phyloP scores from a whole-genome alignment of 192 early-diverging fungal genomes.

The Spizellomyces sp. region DNA sequence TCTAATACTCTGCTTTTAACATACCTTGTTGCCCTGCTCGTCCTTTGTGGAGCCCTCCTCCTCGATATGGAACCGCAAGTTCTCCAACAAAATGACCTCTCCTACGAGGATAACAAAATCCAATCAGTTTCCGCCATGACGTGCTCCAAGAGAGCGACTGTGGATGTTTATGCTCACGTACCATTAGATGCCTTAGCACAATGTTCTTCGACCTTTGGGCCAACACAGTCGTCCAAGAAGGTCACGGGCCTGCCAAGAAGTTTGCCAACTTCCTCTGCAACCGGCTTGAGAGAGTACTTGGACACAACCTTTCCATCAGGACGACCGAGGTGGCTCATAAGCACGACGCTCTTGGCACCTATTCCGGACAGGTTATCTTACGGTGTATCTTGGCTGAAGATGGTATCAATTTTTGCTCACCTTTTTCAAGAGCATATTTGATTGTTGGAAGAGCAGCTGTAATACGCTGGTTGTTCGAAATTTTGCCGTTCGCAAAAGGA shows the following conservation, averaged over 20 bases:
- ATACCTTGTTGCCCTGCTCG: conserved; percentile 79
- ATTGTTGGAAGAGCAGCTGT: conserved; percentile 92
- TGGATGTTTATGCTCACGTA: not conserved
- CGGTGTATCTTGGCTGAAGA: too few relatives aligned
- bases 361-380: not conserved
- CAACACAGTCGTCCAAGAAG: conserved; percentile 95
- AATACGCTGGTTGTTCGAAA: conserved; percentile 98
- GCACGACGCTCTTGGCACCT: conserved; percentile 85
- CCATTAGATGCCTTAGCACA: conserved; percentile 65
- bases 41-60: conserved; percentile 96
- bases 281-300: conserved; percentile 93
- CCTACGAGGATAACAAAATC: conserved; percentile 44
- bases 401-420: conserved; percentile 38
- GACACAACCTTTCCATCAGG: conserved; percentile 86
- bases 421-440: conserved; percentile 84
- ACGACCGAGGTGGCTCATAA: conserved; percentile 97
- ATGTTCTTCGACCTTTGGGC: conserved; percentile 77
- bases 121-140: not conserved
- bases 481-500: conserved; percentile 88
- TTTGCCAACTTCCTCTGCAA: conserved; percentile 77
- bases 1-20: not conserved
- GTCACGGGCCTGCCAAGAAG: conserved; percentile 81
- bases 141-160: not conserved
- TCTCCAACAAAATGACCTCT: conserved; percentile 92
- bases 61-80: conserved; percentile 97